phyloP scores from a whole-genome alignment of 2,329 filamentous ascomycete species.

The Dothistroma pini region DNA sequence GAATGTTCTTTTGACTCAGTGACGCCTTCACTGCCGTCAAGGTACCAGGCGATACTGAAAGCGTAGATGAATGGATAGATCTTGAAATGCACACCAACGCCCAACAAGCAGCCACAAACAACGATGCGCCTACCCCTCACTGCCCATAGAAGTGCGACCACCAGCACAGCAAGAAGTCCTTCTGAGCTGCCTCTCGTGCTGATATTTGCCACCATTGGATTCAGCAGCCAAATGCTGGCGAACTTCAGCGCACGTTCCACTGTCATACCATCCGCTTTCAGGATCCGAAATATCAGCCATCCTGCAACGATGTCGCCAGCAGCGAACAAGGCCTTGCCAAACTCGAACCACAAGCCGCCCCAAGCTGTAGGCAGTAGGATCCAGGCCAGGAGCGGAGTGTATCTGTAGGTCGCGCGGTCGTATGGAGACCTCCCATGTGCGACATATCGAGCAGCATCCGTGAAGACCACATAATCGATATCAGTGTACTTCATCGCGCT shows the following conservation, averaged over 20 bases:
- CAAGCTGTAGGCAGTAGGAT: constrained; percentile 75
- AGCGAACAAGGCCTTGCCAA: constrained; percentile 85
- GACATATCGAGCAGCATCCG: constrained; percentile 81
- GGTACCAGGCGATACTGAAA: constrained; percentile 74
- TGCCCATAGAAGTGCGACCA: constrained; percentile 79
- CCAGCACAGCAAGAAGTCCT: constrained; percentile 79
- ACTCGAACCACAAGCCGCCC: constrained; percentile 65
- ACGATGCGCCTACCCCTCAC: constrained; percentile 59
- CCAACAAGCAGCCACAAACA: constrained; percentile 71
- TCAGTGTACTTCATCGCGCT: constrained; percentile 97
- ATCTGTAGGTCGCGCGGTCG: constrained; percentile 87
- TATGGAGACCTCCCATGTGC: constrained; percentile 71
- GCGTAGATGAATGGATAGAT: constrained; percentile 99
- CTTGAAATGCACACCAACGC: constrained; percentile 90
- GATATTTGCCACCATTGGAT: constrained; percentile 97
- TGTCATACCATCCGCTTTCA: constrained; percentile 46
- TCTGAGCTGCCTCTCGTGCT: constrained; percentile 93
- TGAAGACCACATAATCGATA: constrained; percentile 98
- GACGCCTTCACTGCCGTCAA: constrained; percentile 50
- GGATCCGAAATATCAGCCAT: constrained; percentile 63
- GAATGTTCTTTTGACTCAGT: constrained; percentile 27
- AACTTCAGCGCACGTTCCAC: constrained; percentile 63
- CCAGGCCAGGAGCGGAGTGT: constrained; percentile 93
- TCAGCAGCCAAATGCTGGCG: constrained; percentile 86
- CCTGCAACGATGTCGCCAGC: constrained; percentile 79